A percentile compares a stretch with the other conserved stretches of the same genome.
These are phyloP conservation scores for Panaeolus cyanescens DNA, from an alignment of 768 basidiomycete species.

Conservation along the genomic window DNA sequence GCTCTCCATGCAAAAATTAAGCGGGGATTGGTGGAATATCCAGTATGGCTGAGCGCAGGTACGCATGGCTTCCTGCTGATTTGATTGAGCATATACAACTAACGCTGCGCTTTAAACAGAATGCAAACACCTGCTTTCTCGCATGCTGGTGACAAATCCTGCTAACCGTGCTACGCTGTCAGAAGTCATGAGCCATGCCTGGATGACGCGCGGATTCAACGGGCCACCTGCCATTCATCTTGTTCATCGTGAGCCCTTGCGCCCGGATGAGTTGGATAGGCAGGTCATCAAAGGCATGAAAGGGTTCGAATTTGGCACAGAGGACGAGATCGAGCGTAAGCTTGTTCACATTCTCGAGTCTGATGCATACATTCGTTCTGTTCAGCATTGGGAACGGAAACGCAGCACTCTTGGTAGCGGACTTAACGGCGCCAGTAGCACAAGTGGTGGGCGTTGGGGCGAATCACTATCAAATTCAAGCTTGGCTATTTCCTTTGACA, in stretches of 20 bases:
- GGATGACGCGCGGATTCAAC: conserved; percentile 90
- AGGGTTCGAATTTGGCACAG: conserved; percentile 94
- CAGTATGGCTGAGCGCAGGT: conserved; percentile 95
- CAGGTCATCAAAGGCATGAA: conserved; percentile 89
- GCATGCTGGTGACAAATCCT: conserved; percentile 98
- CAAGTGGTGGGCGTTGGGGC: conserved; percentile 44
- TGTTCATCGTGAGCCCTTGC: conserved; percentile 86
- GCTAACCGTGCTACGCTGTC: conserved; percentile 74
- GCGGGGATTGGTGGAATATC: conserved; percentile 94
- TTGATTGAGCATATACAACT: background rate
- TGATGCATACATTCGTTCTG: conserved; percentile 72
- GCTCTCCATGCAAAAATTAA: conserved; percentile 99
- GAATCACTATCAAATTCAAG: conserved; percentile 69
- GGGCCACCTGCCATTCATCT: conserved; percentile 84
- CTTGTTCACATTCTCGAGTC: conserved; percentile 74
- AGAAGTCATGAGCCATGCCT: conserved; percentile 85
- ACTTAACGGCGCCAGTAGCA: conserved; percentile 36
- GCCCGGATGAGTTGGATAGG: conserved; percentile 84
- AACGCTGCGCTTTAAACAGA: conserved; percentile 48
- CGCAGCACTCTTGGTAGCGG: conserved; percentile 38
- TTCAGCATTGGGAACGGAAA: conserved; percentile 80
- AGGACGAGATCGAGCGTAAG: conserved; percentile 80
- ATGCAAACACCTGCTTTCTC: conserved; percentile 89
- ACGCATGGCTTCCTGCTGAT: conserved; percentile 24
- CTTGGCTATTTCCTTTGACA: conserved; percentile 66